Evolutionary conservation across 1,284 basidiomycete genomes (phyloP).

Genomic region (Vanrija humicola): DNA sequence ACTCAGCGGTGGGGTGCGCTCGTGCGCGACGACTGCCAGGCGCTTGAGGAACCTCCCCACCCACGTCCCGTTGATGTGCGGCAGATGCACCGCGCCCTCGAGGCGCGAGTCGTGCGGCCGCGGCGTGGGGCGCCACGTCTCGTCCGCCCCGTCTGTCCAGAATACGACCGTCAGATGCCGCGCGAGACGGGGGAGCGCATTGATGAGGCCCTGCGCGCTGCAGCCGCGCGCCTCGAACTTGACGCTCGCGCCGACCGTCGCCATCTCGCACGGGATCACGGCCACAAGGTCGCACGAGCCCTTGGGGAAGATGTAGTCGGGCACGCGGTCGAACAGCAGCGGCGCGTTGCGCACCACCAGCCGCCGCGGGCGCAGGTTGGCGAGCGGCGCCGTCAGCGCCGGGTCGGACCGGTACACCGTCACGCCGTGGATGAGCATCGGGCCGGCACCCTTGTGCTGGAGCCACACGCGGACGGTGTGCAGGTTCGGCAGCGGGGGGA

Average conservation of each 20-base stretch:
- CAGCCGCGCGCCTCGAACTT: constrained; percentile 7
- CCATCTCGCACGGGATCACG: constrained; percentile 7
- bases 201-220: neutral
- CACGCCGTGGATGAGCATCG: neutral
- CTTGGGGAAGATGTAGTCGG: neutral
- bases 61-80: neutral
- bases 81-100: neutral
- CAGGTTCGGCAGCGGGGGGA: neutral
- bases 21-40: neutral
- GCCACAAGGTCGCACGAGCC: neutral
- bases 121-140: constrained; percentile 2
- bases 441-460: neutral
- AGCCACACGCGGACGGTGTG: neutral
- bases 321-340: constrained; percentile 7
- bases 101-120: neutral
- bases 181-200: neutral
- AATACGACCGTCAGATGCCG: neutral
- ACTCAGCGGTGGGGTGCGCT: neutral
- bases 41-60: neutral
- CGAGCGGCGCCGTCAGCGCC: neutral
- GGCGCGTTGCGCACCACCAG: constrained; percentile 9
- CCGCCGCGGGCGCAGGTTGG: neutral
- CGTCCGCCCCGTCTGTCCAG: neutral
- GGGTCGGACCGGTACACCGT: neutral
- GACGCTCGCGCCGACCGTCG: constrained; percentile 9